phyloP scores from a whole-genome alignment of 2,329 filamentous ascomycete genomes.

The Diplocarpon mali region DNA sequence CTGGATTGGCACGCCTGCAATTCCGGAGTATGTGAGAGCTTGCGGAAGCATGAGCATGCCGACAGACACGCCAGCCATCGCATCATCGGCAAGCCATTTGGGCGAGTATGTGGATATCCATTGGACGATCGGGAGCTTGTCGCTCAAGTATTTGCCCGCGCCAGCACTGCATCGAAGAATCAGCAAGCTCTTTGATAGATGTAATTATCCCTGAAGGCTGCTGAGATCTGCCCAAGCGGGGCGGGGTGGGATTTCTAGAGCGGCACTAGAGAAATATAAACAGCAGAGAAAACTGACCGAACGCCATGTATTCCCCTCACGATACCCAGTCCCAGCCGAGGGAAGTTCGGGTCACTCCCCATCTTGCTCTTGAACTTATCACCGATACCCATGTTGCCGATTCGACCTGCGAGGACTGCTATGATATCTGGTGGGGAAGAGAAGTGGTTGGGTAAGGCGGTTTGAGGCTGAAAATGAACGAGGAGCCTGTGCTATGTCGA shows the following conservation, averaged over 20 bases:
- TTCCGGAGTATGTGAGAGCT: slow-evolving; percentile 49
- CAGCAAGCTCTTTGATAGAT: too few relatives aligned
- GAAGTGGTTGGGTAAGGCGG: too few relatives aligned
- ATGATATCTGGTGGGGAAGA: too few relatives aligned
- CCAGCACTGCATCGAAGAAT: slow-evolving; percentile 26
- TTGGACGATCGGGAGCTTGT: slow-evolving; percentile 50
- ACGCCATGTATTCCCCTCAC: slow-evolving; percentile 7
- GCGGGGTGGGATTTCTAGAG: too few relatives aligned
- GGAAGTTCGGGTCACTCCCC: slow-evolving; percentile 10
- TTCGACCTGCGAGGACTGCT: neutral
- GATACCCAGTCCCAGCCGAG: slow-evolving; percentile 10
- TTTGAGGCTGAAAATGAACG: too few relatives aligned
- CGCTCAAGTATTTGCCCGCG: slow-evolving; percentile 43
- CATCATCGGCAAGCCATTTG: slow-evolving; percentile 50
- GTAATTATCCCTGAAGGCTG: too few relatives aligned
- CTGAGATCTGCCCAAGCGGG: too few relatives aligned
- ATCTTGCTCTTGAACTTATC: slow-evolving; percentile 6
- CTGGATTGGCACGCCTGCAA: slow-evolving; percentile 49
- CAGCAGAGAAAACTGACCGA: neutral
- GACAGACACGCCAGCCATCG: slow-evolving; percentile 49
- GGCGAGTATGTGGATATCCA: slow-evolving; percentile 53
- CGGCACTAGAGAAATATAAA: too few relatives aligned
- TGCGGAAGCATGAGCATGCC: slow-evolving; percentile 51
- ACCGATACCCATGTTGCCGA: slow-evolving; percentile 6
- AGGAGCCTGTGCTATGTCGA: too few relatives aligned